These are phyloP conservation scores for Ustilago nuda DNA, from an alignment of 1,284 basidiomycete genomes.

Conservation along the genomic window DNA sequence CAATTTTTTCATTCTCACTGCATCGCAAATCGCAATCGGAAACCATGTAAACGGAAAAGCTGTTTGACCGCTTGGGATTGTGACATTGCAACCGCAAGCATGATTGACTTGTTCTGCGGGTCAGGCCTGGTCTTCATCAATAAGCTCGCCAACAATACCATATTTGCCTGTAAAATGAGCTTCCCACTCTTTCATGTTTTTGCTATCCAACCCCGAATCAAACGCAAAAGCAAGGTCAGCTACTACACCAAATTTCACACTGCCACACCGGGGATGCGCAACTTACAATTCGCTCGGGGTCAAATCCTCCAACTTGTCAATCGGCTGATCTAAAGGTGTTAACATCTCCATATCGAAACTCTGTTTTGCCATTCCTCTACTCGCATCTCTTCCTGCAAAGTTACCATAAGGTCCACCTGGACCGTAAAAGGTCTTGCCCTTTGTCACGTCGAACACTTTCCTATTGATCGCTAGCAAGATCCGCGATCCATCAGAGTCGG, in stretches of 20 bases:
- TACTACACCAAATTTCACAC: neutral
- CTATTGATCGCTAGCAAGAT: slow-evolving; percentile 88
- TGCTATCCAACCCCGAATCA: slow-evolving; percentile 13
- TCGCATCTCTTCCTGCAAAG: slow-evolving; percentile 93
- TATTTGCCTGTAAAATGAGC: slow-evolving; percentile 66
- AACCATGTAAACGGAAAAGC: neutral
- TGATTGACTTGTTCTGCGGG: neutral
- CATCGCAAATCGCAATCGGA: slow-evolving; percentile 5
- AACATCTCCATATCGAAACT: slow-evolving; percentile 92
- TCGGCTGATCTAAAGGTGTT: slow-evolving; percentile 83
- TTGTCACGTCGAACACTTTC: slow-evolving; percentile 89
- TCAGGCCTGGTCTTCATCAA: slow-evolving; percentile 55
- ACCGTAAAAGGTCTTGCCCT: slow-evolving; percentile 89
- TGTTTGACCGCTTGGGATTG: neutral
- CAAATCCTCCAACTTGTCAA: slow-evolving; percentile 84
- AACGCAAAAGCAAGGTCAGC: neutral
- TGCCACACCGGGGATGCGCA: neutral
- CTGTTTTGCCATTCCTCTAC: slow-evolving; percentile 95
- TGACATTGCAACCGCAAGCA: neutral
- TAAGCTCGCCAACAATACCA: slow-evolving; percentile 63
- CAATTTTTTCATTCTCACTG: neutral
- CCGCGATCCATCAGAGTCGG: slow-evolving; percentile 65
- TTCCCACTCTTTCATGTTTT: slow-evolving; percentile 64
- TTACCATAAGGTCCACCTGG: slow-evolving; percentile 96
- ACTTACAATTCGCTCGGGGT: slow-evolving; percentile 83